phyloP scores from a whole-genome alignment of 768 basidiomycete genomes.

The Suillus subluteus region DNA sequence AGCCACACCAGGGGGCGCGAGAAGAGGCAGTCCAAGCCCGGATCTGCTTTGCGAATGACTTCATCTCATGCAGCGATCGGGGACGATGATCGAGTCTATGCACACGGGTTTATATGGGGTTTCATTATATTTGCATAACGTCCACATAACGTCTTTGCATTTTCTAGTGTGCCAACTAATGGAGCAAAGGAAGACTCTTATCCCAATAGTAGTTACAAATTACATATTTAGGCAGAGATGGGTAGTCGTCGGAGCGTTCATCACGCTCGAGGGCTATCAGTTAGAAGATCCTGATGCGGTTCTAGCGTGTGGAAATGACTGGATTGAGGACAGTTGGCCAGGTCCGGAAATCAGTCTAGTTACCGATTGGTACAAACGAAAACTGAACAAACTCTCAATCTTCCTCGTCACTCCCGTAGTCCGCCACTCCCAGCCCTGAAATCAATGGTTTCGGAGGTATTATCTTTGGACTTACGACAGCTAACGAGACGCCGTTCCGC shows the following conservation, averaged over 20 bases:
- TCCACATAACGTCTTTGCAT: not conserved
- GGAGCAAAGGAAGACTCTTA: not conserved
- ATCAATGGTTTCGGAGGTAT: conserved; percentile 35
- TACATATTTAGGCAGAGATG: not conserved
- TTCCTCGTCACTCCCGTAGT: conserved; percentile 81
- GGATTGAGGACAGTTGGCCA: not conserved
- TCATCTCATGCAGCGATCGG: not conserved
- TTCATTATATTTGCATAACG: not conserved
- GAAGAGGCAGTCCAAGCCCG: no score
- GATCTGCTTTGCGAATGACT: not conserved
- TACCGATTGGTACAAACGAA: conserved; percentile 3
- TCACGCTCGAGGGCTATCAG: not conserved
- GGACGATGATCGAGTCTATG: not conserved
- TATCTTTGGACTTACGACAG: conserved; percentile 19
- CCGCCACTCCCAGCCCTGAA: conserved; percentile 63
- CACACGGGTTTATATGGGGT: not conserved
- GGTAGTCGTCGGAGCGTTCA: not conserved
- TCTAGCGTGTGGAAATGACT: not conserved
- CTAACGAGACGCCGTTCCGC: conserved; percentile 49
- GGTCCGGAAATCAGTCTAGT: not conserved
- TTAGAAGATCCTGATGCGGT: not conserved
- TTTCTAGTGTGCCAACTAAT: not conserved
- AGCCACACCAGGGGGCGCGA: not conserved
- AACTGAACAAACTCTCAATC: conserved; percentile 28
- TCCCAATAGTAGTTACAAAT: not conserved